Evolutionary conservation across 106 monocot genomes (phyloP), one percentile per base, ranked within the genome.

Genomic region (Apostasia shenzhenica): DNA sequence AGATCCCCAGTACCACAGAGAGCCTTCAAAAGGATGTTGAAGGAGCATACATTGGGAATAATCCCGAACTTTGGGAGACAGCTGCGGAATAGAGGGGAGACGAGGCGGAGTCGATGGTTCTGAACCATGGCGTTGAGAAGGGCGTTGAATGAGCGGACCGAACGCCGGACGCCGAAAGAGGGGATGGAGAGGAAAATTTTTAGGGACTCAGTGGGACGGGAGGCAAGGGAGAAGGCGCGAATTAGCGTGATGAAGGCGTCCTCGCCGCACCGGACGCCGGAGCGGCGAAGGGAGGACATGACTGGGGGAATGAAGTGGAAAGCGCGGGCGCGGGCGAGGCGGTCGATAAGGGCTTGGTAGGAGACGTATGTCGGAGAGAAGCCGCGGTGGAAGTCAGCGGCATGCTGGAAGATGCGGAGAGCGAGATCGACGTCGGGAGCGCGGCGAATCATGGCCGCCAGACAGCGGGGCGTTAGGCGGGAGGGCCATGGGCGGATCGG

Each of bases 71-170:
- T 85, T 3, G 49, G 12, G 1, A 14, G 58, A 61, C 67, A 83
- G 55, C 69, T 67, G 55, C 55, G 69, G 81, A 95, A 95, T 41
- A 95, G 85, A 8, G 67, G 48, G 6, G 78, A 70, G 61, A 76
- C 91, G 60, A 91, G 73, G 40, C 72, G 55, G 73, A 76, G 62
- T 13, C 83, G 78, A 13, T 67, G 78, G 78, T 81, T 83, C 67
- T 76, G 81, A 11, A 95, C 54, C 85, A 95, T 82, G 56, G 87
- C 86, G 61, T 88, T 81, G 66, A 94, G 91, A 69, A 94, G 81
- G 42, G 85, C 82, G 76, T 91, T 94, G 81, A 94, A 80, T 39
- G 91, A 78, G 7, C 94, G 79, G 46, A 88, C 88, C 38, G 91
- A 83, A 50, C 77, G 58, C 38, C 70, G 78, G 55, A 83, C 83